These are phyloP conservation scores for Aspergillus terreus DNA, from an alignment of 2,329 filamentous ascomycete genomes.

Conservation along the genomic window DNA sequence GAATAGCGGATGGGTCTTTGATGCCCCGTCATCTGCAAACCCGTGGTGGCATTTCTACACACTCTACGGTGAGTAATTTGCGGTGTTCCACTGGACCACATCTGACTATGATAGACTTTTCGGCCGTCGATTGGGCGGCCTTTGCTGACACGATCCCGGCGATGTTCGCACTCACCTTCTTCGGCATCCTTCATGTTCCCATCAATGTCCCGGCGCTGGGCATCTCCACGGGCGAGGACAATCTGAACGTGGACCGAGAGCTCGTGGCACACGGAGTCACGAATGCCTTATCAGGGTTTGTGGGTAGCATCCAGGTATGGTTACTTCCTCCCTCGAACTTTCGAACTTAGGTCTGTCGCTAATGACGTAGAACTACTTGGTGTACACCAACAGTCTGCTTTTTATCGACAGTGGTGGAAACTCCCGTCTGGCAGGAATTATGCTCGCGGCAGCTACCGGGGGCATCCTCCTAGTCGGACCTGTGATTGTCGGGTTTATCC, in stretches of 20 bases:
- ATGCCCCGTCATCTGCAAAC: conserved; percentile 75
- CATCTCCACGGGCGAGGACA: conserved; percentile 85
- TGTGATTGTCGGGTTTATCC: conserved; percentile 85
- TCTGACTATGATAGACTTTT: conserved; percentile 59
- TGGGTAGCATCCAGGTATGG: conserved; percentile 72
- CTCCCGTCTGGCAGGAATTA: conserved; percentile 76
- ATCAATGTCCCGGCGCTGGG: conserved; percentile 96
- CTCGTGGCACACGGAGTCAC: conserved; percentile 89
- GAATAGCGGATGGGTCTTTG: conserved; percentile 82
- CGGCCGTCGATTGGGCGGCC: conserved; percentile 76
- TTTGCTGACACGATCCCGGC: conserved; percentile 82
- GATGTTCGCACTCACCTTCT: conserved; percentile 96
- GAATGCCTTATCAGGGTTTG: conserved; percentile 81
- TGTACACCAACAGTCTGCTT: conserved; percentile 96
- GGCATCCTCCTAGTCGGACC: conserved; percentile 83
- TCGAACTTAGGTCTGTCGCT: conserved; percentile 12
- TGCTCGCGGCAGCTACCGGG: conserved; percentile 76
- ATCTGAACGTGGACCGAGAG: conserved; percentile 86
- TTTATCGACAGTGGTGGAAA: conserved; percentile 92
- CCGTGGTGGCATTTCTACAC: conserved; percentile 99
- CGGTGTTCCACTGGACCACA: neutral
- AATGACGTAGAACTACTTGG: conserved; percentile 77
- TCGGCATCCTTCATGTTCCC: conserved; percentile 92
- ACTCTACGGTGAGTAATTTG: conserved; percentile 71
- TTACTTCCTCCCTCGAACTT: no score